Percentiles rank a stretch among this genome's conserved stretches.
Conservation (phyloP, 2,329 filamentous ascomycete genomes). For the Pestalotiopsis fici region DNA sequence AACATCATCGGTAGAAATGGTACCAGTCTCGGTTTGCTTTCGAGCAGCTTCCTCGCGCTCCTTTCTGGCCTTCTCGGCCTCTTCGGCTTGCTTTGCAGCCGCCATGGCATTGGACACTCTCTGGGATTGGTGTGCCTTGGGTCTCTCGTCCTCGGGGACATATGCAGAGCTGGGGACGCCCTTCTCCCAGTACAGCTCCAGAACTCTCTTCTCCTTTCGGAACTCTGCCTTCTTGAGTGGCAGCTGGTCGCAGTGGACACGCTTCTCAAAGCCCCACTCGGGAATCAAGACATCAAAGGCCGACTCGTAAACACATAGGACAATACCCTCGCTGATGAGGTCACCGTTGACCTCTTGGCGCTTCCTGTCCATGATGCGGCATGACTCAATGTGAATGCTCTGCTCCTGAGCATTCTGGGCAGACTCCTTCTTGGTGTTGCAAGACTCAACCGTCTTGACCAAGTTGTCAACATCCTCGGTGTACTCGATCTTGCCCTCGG, state of each 20-base stretch:
- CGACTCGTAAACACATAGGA: constrained; percentile 96
- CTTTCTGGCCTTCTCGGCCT: constrained; percentile 77
- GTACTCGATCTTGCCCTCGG: constrained; percentile 80
- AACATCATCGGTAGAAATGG: constrained; percentile 88
- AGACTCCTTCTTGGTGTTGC: constrained; percentile 99
- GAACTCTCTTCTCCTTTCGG: constrained; percentile 89
- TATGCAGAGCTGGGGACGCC: constrained; percentile 95
- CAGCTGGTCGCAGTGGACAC: constrained; percentile 97
- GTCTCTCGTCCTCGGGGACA: constrained; percentile 94
- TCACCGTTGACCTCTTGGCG: constrained; percentile 85
- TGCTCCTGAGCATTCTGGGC: constrained; percentile 97
- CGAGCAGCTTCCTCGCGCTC: constrained; percentile 90
- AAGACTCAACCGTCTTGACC: constrained; percentile 89
- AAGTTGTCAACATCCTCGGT: constrained; percentile 85
- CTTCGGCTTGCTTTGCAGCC: constrained; percentile 78
- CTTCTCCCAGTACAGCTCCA: constrained; percentile 99
- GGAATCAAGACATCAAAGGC: constrained; percentile 98
- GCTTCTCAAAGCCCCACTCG: constrained; percentile 98
- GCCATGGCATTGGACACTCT: constrained; percentile 74
- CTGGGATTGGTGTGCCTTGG: constrained; percentile 76
- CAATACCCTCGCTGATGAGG: constrained; percentile 91
- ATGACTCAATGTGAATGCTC: constrained; percentile 97
- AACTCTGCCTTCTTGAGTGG: constrained; percentile 99
- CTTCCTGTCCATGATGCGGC: constrained; percentile 92
- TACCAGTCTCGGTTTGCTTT: constrained; percentile 92